phyloP scores from a whole-genome alignment of 352 stramenopile species.

The Globisporangium okanoganense region DNA sequence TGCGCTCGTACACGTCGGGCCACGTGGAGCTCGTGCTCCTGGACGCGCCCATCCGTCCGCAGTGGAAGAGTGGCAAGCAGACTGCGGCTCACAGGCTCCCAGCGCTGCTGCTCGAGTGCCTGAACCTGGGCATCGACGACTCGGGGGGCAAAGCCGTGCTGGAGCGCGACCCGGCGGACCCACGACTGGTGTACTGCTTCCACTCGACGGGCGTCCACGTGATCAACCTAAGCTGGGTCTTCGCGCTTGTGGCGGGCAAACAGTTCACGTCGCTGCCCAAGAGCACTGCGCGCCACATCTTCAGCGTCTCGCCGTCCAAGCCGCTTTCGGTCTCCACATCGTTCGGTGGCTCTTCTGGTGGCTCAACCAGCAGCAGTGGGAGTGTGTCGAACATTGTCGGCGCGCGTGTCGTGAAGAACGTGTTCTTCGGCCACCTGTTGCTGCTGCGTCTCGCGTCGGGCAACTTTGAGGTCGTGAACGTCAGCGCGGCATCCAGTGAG shows the following conservation, averaged over 20 bases:
- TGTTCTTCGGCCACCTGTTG: slow-evolving; percentile 72
- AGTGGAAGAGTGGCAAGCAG: slow-evolving; percentile 44
- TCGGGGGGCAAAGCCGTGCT: slow-evolving; percentile 60
- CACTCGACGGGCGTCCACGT: slow-evolving; percentile 79
- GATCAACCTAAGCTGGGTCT: slow-evolving; percentile 73
- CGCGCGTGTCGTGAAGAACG: slow-evolving; percentile 65
- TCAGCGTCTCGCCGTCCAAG: slow-evolving; percentile 46
- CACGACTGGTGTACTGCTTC: slow-evolving; percentile 64
- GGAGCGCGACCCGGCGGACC: slow-evolving; percentile 42
- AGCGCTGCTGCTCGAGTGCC: slow-evolving; percentile 62
- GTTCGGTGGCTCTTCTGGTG: slow-evolving; percentile 6
- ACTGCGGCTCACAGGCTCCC: slow-evolving; percentile 23
- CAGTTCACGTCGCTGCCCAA: slow-evolving; percentile 57
- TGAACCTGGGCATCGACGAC: slow-evolving; percentile 71
- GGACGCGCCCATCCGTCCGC: slow-evolving; percentile 51
- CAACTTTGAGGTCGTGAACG: slow-evolving; percentile 75
- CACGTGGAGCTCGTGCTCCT: slow-evolving; percentile 74
- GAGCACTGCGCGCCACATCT: slow-evolving; percentile 71
- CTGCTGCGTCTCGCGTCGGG: slow-evolving; percentile 67
- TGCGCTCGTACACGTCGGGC: slow-evolving; percentile 67
- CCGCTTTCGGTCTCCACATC: neutral
- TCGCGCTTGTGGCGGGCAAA: slow-evolving; percentile 50
- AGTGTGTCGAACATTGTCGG: slow-evolving; percentile 54
- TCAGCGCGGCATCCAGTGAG: slow-evolving; percentile 69
- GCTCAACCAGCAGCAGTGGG: neutral